Base-by-base conservation (phyloP, 177 flowering plant species). In the Tripterygium wilfordii region DNA sequence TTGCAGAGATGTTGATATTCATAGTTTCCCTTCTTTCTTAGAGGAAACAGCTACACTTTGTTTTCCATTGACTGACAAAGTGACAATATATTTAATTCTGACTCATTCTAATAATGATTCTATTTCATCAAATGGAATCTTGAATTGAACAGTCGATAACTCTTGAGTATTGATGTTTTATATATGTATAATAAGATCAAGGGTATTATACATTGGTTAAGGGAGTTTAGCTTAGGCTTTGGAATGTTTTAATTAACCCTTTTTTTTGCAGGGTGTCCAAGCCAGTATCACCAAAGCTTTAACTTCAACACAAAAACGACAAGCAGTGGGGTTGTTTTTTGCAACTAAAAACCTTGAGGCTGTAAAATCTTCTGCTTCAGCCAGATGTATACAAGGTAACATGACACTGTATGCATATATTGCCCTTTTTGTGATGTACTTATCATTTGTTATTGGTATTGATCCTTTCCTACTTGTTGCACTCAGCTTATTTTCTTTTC, bases 211-310 rank as follows among this genome's bases (percentile, higher is more conserved):
- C 12, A 6, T 7, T 30, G 33, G 7, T 30, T 12, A 12, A 30
- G 12, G 7, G 12, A 6, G 12, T 35, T 13, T 35, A 5, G 4
- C 38, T 35, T 13, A 3, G 4, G 38, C 14, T 7, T 35, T 7
- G 3, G 16, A 7, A 35, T 10, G 38, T 38, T 32, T 18, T 13
- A 3, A 22, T 26, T 18, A 10, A 30, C 20, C 16, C 22, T 18
- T 16, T 38, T n/a, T 22, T 40, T 41, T 55, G 42, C 61, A 79
- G 85, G 71, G 70, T 20, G 29, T 69, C 37, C 49, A 30, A 51
- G 57, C 59, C 15, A 47, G 62, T 42, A 6, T 68, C 12, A 21
- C 27, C 25, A 67, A 51, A 53, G 62, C 53, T 56, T 50, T 65
- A 36, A 13, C 43, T 36, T 56, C 63, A 41, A 21, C 53, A 15